Evolutionary conservation across 31 red algal species (phyloP), one percentile per base, ranked within the genome.

Genomic region (Porphyra umbilicalis): DNA sequence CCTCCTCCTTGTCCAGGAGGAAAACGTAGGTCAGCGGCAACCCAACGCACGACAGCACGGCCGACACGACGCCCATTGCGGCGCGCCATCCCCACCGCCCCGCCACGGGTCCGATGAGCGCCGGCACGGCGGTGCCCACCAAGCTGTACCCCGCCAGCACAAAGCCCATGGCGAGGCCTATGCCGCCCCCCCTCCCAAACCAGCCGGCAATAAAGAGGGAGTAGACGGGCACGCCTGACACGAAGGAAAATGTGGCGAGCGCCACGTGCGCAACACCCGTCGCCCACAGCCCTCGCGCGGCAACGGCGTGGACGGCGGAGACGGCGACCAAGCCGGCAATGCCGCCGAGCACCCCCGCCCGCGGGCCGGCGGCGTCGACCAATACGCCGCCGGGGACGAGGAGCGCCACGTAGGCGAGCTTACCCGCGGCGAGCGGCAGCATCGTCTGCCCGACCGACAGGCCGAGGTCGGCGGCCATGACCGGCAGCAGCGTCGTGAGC

Each of bases 401-500:
- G 29, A 94, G 85, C 71, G 95, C 77, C 16, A 93, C 90, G 80
- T 95, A 98, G 38, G 90, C 86, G 38, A 98, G 36, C 44, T 94
- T 95, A 29, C 96, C 93, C 20, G 93, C 78, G 38, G 96, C 92
- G 10, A 98, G 93, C 1, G 92, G 89, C 16, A 94, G 77, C 38
- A 93, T 89, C 1, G 90, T 91, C 76, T 89, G 83, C 35, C 89
- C 83, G 14, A 98, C 83, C 16, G 96, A 87, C 46, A 92, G 75
- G 39, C 79, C 36, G 74, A 98, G 84, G 36, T 95, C 93, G 44
- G 77, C 77, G 13, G 95, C 83, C 25, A 98, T 92, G 15, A 88
- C 71, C 38, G 96, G 96, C 96, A 98, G 90, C 29, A 98, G 90
- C 35, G 91, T 93, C 38, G 96, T 95, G 9, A 93, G 96, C 32